These are phyloP conservation scores for Talaromyces rugulosus DNA, from an alignment of 2,329 filamentous ascomycete genomes.

Conservation along the genomic window DNA sequence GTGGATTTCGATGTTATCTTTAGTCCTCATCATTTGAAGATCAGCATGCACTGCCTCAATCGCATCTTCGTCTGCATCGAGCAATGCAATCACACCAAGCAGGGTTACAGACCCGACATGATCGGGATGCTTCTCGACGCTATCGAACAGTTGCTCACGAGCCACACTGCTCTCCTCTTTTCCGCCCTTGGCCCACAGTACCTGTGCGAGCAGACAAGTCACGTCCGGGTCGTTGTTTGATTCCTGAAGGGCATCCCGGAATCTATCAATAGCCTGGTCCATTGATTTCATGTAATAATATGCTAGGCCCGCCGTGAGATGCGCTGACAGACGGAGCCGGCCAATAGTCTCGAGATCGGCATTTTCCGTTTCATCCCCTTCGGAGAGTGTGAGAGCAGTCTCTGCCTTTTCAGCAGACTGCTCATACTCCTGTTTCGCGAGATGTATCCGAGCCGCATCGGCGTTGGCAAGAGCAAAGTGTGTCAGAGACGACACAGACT, in stretches of 20 bases:
- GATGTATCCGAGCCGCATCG: slow-evolving; percentile 78
- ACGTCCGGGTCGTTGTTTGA: slow-evolving; percentile 74
- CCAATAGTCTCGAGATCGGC: slow-evolving; percentile 58
- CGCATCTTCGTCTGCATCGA: slow-evolving; percentile 75
- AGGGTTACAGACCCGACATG: slow-evolving; percentile 78
- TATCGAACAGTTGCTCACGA: slow-evolving; percentile 72
- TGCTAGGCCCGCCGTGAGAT: slow-evolving; percentile 80
- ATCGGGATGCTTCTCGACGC: slow-evolving; percentile 67
- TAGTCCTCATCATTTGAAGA: slow-evolving; percentile 67
- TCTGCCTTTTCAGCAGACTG: slow-evolving; percentile 76
- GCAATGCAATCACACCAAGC: slow-evolving; percentile 75
- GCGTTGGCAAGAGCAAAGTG: slow-evolving; percentile 78
- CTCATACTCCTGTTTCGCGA: slow-evolving; percentile 63
- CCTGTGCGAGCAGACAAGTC: slow-evolving; percentile 80
- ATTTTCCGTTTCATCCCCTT: slow-evolving; percentile 65
- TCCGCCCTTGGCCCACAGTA: slow-evolving; percentile 85
- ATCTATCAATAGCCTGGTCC: slow-evolving; percentile 69
- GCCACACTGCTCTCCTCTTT: slow-evolving; percentile 71
- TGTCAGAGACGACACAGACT: slow-evolving; percentile 68
- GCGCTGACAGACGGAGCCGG: slow-evolving; percentile 74
- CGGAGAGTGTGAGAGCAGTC: slow-evolving; percentile 72
- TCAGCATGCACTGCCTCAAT: slow-evolving; percentile 77
- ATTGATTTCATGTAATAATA: slow-evolving; percentile 67
- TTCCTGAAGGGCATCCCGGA: slow-evolving; percentile 74
- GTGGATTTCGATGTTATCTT: slow-evolving; percentile 56